phyloP scores from a whole-genome alignment of 2,329 filamentous ascomycete species.

The Phaeosphaeriaceae sp. region DNA sequence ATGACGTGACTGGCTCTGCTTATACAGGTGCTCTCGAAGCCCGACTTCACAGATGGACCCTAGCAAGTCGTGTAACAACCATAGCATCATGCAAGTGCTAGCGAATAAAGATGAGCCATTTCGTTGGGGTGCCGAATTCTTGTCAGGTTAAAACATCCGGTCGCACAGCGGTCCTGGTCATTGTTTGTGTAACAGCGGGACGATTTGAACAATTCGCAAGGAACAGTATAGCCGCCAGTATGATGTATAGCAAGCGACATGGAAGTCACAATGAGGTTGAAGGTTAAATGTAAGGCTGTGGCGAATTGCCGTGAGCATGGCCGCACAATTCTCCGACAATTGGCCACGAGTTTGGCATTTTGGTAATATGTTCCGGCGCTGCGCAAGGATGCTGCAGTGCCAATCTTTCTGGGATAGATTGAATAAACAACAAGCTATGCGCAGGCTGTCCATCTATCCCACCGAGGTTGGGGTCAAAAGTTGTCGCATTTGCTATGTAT shows the following conservation, averaged over 20 bases:
- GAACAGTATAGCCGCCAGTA: neutral
- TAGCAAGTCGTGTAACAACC: neutral
- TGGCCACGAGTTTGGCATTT: neutral
- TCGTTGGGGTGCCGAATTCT: neutral
- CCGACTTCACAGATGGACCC: neutral
- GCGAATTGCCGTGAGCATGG: slow-evolving; percentile 5
- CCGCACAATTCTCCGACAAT: neutral
- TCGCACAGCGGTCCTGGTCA: neutral
- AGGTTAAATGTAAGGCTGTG: neutral
- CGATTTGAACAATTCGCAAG: too few relatives aligned
- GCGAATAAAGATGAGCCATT: neutral
- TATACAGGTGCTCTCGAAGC: neutral
- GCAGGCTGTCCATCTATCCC: neutral
- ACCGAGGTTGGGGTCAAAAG: neutral
- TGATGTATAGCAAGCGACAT: neutral
- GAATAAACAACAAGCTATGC: neutral
- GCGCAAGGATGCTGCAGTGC: neutral
- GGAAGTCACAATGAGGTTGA: slow-evolving; percentile 4
- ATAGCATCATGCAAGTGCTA: neutral
- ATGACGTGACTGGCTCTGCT: neutral
- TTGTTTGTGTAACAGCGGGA: neutral
- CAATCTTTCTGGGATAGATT: slow-evolving; percentile 5
- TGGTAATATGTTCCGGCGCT: neutral
- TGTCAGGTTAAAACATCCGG: neutral
- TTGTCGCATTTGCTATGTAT: neutral